Percentiles rank a stretch among this genome's conserved stretches.
These are phyloP conservation scores for Meyerozyma athensensis DNA, from an alignment of 1,139 yeast genomes.

Conservation along the genomic window DNA sequence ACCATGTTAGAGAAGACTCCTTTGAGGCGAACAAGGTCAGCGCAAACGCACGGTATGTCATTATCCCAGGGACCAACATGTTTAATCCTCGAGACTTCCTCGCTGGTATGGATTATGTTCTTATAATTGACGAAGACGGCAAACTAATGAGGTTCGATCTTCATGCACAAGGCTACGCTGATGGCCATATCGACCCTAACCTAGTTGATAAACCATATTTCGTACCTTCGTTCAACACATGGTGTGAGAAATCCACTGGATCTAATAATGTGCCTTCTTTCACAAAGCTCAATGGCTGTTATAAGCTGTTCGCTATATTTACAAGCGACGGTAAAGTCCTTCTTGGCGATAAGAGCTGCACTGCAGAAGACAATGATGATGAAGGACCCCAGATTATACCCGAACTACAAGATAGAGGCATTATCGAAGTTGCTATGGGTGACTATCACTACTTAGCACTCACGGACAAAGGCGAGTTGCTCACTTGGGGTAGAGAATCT, in stretches of 20 bases:
- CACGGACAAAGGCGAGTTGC: conserved; percentile 52
- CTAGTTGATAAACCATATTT: conserved; percentile 5
- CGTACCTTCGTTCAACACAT: conserved; percentile 20
- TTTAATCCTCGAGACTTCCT: conserved; percentile 50
- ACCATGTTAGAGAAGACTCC: conserved; percentile 22
- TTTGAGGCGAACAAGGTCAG: conserved; percentile 15
- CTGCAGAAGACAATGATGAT: conserved; percentile 8
- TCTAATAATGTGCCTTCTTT: conserved; percentile 22
- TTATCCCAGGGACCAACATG: conserved; percentile 36
- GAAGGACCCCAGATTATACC: conserved; percentile 26
- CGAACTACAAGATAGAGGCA: conserved; percentile 46
- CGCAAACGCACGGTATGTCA: conserved; percentile 33
- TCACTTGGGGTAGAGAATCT: conserved; percentile 70
- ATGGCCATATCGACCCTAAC: conserved; percentile 5
- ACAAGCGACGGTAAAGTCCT: conserved; percentile 47
- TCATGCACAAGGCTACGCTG: conserved; percentile 17
- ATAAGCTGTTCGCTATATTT: conserved; percentile 47
- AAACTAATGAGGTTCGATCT: conserved; percentile 38
- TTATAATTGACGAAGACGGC: conserved; percentile 47
- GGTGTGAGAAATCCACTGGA: conserved; percentile 21
- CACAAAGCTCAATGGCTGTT: conserved; percentile 47
- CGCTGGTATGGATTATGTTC: conserved; percentile 47
- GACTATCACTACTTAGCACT: conserved; percentile 71
- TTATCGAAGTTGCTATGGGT: conserved; percentile 61
- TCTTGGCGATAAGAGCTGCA: conserved; percentile 30